Base-by-base conservation (phyloP, 306 rosid genomes). In the Prunus armeniaca region DNA sequence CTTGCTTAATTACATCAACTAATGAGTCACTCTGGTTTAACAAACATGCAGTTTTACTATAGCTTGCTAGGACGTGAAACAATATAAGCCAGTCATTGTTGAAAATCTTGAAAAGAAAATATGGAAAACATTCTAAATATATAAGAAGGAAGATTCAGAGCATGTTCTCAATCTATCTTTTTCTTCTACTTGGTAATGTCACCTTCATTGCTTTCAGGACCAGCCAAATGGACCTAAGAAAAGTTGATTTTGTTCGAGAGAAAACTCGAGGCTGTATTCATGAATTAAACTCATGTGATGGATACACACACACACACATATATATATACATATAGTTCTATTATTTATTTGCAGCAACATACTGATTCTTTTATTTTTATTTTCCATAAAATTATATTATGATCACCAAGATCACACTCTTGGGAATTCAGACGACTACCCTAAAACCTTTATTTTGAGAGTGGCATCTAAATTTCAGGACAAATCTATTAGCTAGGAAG, bases 71-170 rank as follows among this genome's bases (percentile, higher is more conserved):
- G 32, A 24, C 65, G 71, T 66, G 32, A 13, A 20, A 66, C 54
- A 66, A 12, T 20, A 66, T 11, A 66, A 12, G 30, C 43, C 43
- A 38, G 30, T 41, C 52, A 11, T 22, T 17, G 1, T 24, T 68
- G 54, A 50, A 24, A 47, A 14, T 14, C 18, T 49, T 14, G 57
- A 68, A 68, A 15, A 12, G 8, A 1, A 24, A 68, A 3, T 46
- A 34, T 6, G 41, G 45, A 27, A 63, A 63, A 1, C 17, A 12
- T 51, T 14, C 56, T 60, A 60, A 60, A 60, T 60, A 60, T 28
- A 69, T 49, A 30, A 30, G 11, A 28, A 2, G 75, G 75, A 71
- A 71, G 75, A 72, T 72, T 24, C 76, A 34, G 76, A 55, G 76
- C 66, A 72, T 72, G 66, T 72, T 72, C 76, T 22, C 18, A 7